Evolutionary conservation across 805 yeast species (phyloP).

Genomic region (Saturnispora diversa): DNA sequence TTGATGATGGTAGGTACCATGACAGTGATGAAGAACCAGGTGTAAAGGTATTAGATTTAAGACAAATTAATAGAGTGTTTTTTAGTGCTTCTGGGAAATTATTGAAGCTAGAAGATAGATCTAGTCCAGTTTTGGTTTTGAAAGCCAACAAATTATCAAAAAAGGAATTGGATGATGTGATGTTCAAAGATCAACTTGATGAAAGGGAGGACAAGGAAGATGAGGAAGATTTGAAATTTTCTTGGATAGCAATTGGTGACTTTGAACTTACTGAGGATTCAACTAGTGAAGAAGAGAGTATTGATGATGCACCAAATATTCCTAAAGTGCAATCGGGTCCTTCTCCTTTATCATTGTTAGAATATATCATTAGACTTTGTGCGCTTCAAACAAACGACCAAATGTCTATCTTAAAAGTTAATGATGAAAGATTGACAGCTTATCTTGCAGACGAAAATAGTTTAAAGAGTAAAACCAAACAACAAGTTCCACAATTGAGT

Average conservation of each 20-base stretch:
- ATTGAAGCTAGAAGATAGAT: slow-evolving; percentile 52
- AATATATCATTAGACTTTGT: slow-evolving; percentile 52
- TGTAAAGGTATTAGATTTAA: slow-evolving; percentile 30
- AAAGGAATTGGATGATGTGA: neutral
- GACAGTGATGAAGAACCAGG: slow-evolving; percentile 43
- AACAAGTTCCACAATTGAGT: slow-evolving; percentile 2
- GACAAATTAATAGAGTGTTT: slow-evolving; percentile 43
- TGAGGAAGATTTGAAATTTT: slow-evolving; percentile 18
- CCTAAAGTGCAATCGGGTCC: neutral
- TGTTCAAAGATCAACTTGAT: neutral
- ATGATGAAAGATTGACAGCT: slow-evolving; percentile 58
- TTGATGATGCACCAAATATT: slow-evolving; percentile 19
- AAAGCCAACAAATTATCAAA: slow-evolving; percentile 32
- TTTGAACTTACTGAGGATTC: slow-evolving; percentile 23
- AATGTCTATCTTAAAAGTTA: slow-evolving; percentile 40
- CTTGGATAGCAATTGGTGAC: slow-evolving; percentile 48
- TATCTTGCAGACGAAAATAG: slow-evolving; percentile 52
- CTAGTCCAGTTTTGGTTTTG: slow-evolving; percentile 58
- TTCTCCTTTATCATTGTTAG: slow-evolving; percentile 44
- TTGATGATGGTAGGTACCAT: slow-evolving; percentile 67
- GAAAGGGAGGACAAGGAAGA: slow-evolving; percentile 11
- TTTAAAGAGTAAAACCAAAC: neutral
- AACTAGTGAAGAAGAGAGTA: slow-evolving; percentile 22
- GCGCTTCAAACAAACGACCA: slow-evolving; percentile 57
- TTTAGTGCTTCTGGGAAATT: slow-evolving; percentile 65